These are phyloP conservation scores for Bipolaris cookei DNA, from an alignment of 2,329 filamentous ascomycete species.

Conservation along the genomic window DNA sequence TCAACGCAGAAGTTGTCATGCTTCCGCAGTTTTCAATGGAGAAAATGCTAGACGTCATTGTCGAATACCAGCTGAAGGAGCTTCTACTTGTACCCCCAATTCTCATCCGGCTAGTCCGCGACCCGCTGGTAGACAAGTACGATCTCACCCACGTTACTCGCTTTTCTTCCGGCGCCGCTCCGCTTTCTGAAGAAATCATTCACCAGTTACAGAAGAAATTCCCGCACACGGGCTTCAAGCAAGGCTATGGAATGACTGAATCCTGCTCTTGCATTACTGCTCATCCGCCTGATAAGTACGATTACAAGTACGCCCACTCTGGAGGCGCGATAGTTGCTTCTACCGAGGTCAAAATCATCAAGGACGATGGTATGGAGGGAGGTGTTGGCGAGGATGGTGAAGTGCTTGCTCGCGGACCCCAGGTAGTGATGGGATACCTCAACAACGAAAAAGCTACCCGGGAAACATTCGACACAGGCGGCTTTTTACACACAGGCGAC, in stretches of 20 bases:
- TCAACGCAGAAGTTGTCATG: conserved; percentile 72
- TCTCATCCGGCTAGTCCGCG: conserved; percentile 65
- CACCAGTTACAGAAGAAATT: conserved; percentile 63
- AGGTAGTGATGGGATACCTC: conserved; percentile 60
- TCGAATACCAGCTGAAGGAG: conserved; percentile 59
- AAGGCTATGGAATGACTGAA: conserved; percentile 74
- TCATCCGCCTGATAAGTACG: conserved; percentile 63
- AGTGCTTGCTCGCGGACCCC: conserved; percentile 56
- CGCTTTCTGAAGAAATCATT: conserved; percentile 64
- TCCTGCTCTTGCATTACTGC: conserved; percentile 68
- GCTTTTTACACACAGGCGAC: conserved; percentile 65
- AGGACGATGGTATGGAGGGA: conserved; percentile 62
- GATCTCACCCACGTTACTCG: conserved; percentile 62
- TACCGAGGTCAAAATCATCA: conserved; percentile 66
- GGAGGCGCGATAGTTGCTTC: conserved; percentile 64
- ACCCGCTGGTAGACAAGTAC: conserved; percentile 61
- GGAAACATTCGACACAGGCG: conserved; percentile 56
- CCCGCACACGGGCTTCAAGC: conserved; percentile 66
- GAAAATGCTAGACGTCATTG: conserved; percentile 54
- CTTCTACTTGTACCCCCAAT: conserved; percentile 63
- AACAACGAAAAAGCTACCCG: conserved; percentile 52
- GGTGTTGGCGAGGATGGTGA: conserved; percentile 61
- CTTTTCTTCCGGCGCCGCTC: conserved; percentile 67
- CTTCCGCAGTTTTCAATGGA: conserved; percentile 67
- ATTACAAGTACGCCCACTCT: conserved; percentile 63